phyloP scores from a whole-genome alignment of 2,329 filamentous ascomycete genomes.

The Colletotrichum falcatum region DNA sequence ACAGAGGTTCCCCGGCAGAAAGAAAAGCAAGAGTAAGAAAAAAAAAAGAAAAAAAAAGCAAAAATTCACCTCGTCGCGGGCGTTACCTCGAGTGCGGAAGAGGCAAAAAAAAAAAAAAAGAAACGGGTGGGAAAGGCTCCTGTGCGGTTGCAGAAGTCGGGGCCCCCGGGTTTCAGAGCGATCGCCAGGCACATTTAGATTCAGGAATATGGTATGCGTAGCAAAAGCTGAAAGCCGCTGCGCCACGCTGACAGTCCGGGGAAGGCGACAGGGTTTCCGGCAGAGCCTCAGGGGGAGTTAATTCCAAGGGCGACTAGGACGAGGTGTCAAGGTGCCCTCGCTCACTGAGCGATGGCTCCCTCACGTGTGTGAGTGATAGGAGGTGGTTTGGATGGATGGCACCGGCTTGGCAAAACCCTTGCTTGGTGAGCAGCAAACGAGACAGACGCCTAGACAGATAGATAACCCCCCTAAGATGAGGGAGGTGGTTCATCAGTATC shows the following conservation, averaged over 20 bases:
- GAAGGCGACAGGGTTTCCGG: conserved; percentile 34
- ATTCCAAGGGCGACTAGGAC: neutral
- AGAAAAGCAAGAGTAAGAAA: neutral
- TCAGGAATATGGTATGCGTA: conserved; percentile 23
- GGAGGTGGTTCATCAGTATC: neutral
- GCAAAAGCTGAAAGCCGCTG: conserved; percentile 17
- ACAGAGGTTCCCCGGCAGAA: conserved; percentile 2
- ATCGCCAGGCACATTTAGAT: conserved; percentile 29
- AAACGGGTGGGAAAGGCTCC: neutral
- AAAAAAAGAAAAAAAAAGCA: neutral
- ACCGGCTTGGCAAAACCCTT: neutral
- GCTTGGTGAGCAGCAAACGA: neutral
- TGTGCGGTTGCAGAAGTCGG: conserved; percentile 9
- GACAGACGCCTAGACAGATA: no score
- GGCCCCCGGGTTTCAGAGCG: conserved; percentile 29
- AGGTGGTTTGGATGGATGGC: neutral
- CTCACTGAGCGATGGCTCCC: neutral
- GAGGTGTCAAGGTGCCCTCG: neutral
- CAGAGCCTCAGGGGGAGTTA: conserved; percentile 31
- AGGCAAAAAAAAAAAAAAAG: neutral
- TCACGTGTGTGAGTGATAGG: conserved; percentile 21
- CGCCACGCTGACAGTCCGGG: conserved; percentile 32
- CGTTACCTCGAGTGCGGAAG: no score
- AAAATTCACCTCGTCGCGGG: neutral
- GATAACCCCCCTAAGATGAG: neutral